Conservation (phyloP, 441 rosid species). For the Populus hybrid region DNA sequence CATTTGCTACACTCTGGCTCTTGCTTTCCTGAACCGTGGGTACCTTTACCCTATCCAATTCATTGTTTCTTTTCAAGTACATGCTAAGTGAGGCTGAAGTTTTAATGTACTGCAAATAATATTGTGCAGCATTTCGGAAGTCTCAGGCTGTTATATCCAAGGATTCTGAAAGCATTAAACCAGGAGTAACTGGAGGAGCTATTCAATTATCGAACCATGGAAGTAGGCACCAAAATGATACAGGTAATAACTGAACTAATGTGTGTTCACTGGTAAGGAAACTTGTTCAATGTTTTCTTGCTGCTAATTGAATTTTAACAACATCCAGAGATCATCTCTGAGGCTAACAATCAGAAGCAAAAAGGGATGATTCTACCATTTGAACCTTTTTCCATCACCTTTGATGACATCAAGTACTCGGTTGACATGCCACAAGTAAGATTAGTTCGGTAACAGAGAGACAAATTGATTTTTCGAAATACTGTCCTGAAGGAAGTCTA, state of each 20-base stretch:
- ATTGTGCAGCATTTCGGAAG: slow-evolving; percentile 56
- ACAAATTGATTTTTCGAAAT: background rate
- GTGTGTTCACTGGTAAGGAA: background rate
- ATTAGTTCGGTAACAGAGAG: background rate
- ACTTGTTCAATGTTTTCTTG: background rate
- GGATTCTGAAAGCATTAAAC: slow-evolving; percentile 21
- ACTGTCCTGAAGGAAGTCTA: background rate
- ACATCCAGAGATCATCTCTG: slow-evolving; percentile 3
- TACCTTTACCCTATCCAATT: background rate
- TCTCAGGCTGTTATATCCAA: slow-evolving; percentile 48
- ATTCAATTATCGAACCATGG: background rate
- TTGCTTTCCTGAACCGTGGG: slow-evolving; percentile 59
- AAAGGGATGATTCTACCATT: slow-evolving; percentile 90
- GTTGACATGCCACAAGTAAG: slow-evolving; percentile 74
- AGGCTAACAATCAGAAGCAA: slow-evolving; percentile 24
- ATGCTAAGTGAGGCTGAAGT: background rate
- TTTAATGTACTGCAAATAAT: background rate
- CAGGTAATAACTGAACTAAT: background rate
- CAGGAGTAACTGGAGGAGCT: background rate
- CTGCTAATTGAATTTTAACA: background rate
- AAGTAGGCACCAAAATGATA: background rate
- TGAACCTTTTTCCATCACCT: slow-evolving; percentile 63
- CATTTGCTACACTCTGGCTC: slow-evolving; percentile 49
- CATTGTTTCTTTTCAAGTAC: background rate
- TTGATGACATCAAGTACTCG: slow-evolving; percentile 52